A percentile compares a stretch with the other conserved stretches of the same genome.
These are phyloP conservation scores for Glarea lozoyensis DNA, from an alignment of 495 filamentous ascomycete genomes.

Conservation along the genomic window DNA sequence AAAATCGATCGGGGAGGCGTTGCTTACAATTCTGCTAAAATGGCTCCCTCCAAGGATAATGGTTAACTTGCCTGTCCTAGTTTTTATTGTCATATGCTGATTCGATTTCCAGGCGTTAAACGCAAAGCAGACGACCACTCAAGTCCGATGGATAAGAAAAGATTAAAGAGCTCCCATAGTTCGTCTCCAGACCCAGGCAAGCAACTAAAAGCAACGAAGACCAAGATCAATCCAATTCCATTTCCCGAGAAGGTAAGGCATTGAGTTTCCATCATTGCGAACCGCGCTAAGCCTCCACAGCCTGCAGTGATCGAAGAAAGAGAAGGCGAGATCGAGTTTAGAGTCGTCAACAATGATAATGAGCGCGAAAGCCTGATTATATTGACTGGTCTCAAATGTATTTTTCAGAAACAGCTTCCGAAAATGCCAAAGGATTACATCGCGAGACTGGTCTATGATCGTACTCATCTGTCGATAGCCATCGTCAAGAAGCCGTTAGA, in stretches of 20 bases:
- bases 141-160: constrained; percentile 54
- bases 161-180: constrained; percentile 45
- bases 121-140: constrained; percentile 71
- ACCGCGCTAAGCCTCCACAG: constrained; percentile 20
- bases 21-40: too few relatives aligned
- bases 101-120: constrained; percentile 45
- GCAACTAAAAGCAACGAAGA: background rate
- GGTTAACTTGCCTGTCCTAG: constrained; percentile 10
- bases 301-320: constrained; percentile 90
- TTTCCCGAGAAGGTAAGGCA: constrained; percentile 72
- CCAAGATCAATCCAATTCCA: too few relatives aligned
- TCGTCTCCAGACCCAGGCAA: constrained; percentile 45
- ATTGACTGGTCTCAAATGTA: constrained; percentile 90
- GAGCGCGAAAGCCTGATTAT: constrained; percentile 84
- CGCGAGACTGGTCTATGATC: constrained; percentile 90
- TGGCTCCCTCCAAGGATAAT: constrained; percentile 19
- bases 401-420: constrained; percentile 96
- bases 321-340: constrained; percentile 92
- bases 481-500: constrained; percentile 95
- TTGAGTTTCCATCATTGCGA: background rate
- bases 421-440: constrained; percentile 99
- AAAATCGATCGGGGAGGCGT: too few relatives aligned
- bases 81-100: background rate
- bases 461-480: constrained; percentile 90
- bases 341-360: constrained; percentile 95